Evolutionary conservation across 192 early-diverging fungal genomes (phyloP).

Genomic region (Paraglomus occultum): DNA sequence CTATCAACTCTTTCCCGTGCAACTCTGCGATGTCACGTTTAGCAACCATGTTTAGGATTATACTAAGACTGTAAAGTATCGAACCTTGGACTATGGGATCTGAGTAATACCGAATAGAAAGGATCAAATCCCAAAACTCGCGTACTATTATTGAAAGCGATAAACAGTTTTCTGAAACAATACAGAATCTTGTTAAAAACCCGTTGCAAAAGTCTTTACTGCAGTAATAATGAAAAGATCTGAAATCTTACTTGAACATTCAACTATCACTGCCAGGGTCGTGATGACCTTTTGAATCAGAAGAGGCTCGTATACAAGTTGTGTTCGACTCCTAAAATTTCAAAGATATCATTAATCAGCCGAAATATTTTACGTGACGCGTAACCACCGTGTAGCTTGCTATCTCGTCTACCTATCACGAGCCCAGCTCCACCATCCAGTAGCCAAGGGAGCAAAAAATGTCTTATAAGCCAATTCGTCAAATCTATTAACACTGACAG

Average conservation of each 20-base stretch:
- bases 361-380: too few species aligned
- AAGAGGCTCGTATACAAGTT: constrained; percentile 15
- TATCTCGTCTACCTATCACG: constrained; percentile 12
- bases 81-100: constrained; percentile 9
- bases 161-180: constrained; percentile 8
- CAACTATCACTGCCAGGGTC: constrained; percentile 12
- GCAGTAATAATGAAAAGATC: neutral
- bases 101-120: constrained; percentile 25
- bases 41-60: neutral
- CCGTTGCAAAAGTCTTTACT: neutral
- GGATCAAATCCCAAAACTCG: constrained; percentile 29
- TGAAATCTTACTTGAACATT: constrained; percentile 28
- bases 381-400: neutral
- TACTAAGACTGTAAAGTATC: constrained; percentile 20
- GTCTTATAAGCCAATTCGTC: constrained; percentile 20
- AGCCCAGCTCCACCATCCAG: constrained; percentile 25
- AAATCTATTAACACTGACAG: constrained; percentile 13
- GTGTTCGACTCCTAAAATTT: neutral
- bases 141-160: constrained; percentile 12
- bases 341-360: too few species aligned
- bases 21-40: constrained; percentile 18
- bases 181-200: neutral
- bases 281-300: constrained; percentile 12
- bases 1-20: constrained; percentile 20
- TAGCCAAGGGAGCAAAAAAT: constrained; percentile 20